Base-by-base conservation (phyloP, 306 rosid genomes). In the Parietaria judaica region DNA sequence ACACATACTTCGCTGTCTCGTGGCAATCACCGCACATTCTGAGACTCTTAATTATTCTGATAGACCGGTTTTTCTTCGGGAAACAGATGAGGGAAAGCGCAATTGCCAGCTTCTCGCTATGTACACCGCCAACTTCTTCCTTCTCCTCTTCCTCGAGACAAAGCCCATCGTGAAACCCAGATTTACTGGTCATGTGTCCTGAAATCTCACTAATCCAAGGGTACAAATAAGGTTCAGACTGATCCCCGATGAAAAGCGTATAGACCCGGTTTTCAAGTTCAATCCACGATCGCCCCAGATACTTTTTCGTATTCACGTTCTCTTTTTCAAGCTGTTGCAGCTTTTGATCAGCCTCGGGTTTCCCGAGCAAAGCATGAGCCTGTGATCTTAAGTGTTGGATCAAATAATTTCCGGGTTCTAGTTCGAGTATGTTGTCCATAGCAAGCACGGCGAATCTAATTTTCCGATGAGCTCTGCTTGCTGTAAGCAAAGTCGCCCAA, bases 21-120 rank as follows among this genome's bases (percentile, higher is more conserved):
- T 92, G 99, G 71, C 99, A 92, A 69, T 84, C 80, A 44, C 70
- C 79, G 65, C 96, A 88, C 82, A 84, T 86, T 69, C 90, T 80
- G 76, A 86, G 78, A 69, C 83, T 79, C 75, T 88, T 92, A 15
- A 88, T 84, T 16, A 88, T 84, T 74, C 86, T 65, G 63, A 88
- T 72, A 66, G 62, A 65, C 67, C 69, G 74, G 35, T 82, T 86
- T 36, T 66, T 31, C 11, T 56, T 63, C 39, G 74, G 60, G 56
- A 78, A 84, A 36, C 82, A 82, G 67, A 76, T 74, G 11, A 92
- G 81, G 68, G 87, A 81, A 76, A 88, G 79, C 41, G 95, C 94
- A 56, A 92, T 65, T 15, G 94, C 99, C 56, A 78, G 81, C 56
- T 84, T 84, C 70, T 92, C 98, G 72, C 95, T 69, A 67, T 92